Conservation (phyloP, 768 basidiomycete genomes). For the Leccinum ochraceum region DNA sequence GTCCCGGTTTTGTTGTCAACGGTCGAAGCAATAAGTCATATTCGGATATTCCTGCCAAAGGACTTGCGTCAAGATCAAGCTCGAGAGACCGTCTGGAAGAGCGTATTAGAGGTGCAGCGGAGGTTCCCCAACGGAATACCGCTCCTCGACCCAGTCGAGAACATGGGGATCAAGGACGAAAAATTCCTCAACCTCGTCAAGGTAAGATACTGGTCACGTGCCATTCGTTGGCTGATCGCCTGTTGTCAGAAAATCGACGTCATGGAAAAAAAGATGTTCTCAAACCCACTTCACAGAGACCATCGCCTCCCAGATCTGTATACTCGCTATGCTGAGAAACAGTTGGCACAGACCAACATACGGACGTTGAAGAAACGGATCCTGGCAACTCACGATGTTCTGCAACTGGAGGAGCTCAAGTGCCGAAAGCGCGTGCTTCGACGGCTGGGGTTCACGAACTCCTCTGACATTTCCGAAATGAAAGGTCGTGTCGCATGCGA, state of each 20-base stretch:
- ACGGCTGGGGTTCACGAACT: conserved; percentile 85
- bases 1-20: conserved; percentile 89
- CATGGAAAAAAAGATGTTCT: conserved; percentile 84
- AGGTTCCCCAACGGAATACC: conserved; percentile 88
- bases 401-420: conserved; percentile 97
- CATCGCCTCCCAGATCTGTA: conserved; percentile 80
- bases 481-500: conserved; percentile 99
- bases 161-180: conserved; percentile 95
- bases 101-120: conserved; percentile 85
- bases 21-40: conserved; percentile 80
- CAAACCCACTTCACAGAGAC: conserved; percentile 77
- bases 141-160: conserved; percentile 86
- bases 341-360: conserved; percentile 64
- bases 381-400: conserved; percentile 84
- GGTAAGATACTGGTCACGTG: conserved; percentile 40
- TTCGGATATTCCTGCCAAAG: conserved; percentile 88
- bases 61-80: conserved; percentile 77
- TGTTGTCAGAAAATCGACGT: conserved; percentile 78
- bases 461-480: conserved; percentile 93
- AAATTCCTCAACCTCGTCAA: conserved; percentile 87
- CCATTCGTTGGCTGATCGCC: conserved; percentile 2
- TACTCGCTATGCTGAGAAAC: conserved; percentile 76
- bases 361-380: conserved; percentile 84
- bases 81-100: conserved; percentile 87
- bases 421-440: conserved; percentile 92